Base-by-base conservation (phyloP, 768 basidiomycete genomes). In the Austroboletus eburneus region DNA sequence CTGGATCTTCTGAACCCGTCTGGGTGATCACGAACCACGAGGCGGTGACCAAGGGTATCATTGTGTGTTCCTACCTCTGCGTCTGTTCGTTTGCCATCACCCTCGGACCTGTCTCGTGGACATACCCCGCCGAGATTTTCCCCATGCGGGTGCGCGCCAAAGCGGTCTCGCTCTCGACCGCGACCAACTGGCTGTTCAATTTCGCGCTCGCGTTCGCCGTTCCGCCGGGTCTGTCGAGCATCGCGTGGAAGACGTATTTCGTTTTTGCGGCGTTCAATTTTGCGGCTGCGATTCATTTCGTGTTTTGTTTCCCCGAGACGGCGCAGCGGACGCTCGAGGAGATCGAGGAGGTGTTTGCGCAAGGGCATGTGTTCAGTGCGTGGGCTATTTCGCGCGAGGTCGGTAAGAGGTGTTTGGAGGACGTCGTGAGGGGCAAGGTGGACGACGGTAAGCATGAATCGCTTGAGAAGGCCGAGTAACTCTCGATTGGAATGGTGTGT, bases 271-370 rank as follows among this genome's bases (percentile, higher is more conserved):
- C 83, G 9, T 87, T 87, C 77, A 85, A 86, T 71, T 80, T 84
- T 48, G 79, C 81, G 1, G 82, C 80, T 2, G 82, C 75, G 61
- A 67, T 87, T 43, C 85, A 87, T 55, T 71, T 88, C 49, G 70
- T 83, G 58, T 87, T 89, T 75, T 83, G 83, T 75, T 89, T 78
- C 74, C 87, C 86, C 12, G 87, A 89, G 65, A 87, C 85, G 3
- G 80, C 80, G 13, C 80, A 80, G 4, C 74, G 84, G 0, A 78
- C 83, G 3, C 76, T 90, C 9, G 87, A 90, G 65, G 87, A 90
- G 64, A 75, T 89, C 34, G 87, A 90, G 59, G 86, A 82, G 5
- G 77, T 89, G 52, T 89, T 90, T 70, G 67, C 70, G 5, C 77
- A 81, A 54, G 85, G 84, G 0, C 79, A 89, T 54, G 60, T 66